Percentiles rank a stretch among this genome's conserved stretches.
phyloP scores from a whole-genome alignment of 1,139 yeast species.

The Wickerhamomyces sp. region DNA sequence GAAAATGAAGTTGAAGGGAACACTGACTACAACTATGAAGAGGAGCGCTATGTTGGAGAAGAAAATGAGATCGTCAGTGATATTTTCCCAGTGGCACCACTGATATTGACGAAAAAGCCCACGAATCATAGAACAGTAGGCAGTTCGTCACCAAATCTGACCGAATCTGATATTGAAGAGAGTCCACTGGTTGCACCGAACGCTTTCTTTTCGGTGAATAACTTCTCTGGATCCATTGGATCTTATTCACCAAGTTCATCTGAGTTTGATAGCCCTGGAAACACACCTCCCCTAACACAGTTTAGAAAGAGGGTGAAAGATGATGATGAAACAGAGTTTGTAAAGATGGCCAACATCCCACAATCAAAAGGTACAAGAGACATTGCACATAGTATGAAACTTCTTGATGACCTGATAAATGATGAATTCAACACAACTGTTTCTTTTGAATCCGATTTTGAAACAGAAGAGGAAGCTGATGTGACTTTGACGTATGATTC shows the following conservation, averaged over 20 bases:
- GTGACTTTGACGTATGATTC: constrained; percentile 9
- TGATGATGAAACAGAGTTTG: constrained; percentile 4
- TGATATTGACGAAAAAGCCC: constrained; percentile 14
- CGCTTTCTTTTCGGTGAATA: constrained; percentile 16
- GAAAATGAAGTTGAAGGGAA: constrained; percentile 27
- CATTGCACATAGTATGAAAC: constrained; percentile 23
- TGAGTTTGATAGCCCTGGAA: constrained; percentile 28
- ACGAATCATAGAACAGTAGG: neutral
- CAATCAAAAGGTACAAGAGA: constrained; percentile 22
- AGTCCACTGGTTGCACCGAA: constrained; percentile 23
- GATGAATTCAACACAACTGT: constrained; percentile 19
- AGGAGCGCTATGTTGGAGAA: constrained; percentile 22
- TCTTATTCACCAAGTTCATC: constrained; percentile 40
- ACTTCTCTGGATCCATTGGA: constrained; percentile 30
- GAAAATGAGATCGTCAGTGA: constrained; percentile 29
- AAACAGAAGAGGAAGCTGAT: constrained; percentile 8
- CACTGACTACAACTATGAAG: constrained; percentile 16
- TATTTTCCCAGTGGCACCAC: constrained; percentile 19
- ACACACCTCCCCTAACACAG: constrained; percentile 16
- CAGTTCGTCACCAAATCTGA: neutral
- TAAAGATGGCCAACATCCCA: constrained; percentile 21
- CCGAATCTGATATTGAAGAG: constrained; percentile 20
- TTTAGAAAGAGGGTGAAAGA: constrained; percentile 5
- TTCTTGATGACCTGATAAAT: constrained; percentile 24
- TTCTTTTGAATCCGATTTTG: constrained; percentile 4